Conservation (phyloP, 805 yeast genomes). For the Osmozyma mogii region DNA sequence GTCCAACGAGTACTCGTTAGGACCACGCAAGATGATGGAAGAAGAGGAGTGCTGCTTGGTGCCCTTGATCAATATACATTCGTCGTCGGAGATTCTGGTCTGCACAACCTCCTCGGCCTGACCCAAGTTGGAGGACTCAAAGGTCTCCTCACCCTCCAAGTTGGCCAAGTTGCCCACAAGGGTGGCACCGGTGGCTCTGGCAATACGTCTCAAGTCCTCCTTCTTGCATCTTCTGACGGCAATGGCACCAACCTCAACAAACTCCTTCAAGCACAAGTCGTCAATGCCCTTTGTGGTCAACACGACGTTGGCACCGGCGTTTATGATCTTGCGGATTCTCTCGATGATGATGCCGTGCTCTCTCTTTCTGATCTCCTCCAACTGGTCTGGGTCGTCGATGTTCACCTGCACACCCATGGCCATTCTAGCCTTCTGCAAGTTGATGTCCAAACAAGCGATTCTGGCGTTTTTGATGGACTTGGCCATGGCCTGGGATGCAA, state of each 20-base stretch:
- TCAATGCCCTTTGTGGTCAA: conserved; percentile 93
- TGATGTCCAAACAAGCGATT: conserved; percentile 84
- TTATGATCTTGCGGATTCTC: conserved; percentile 70
- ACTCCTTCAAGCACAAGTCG: conserved; percentile 83
- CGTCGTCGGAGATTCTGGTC: conserved; percentile 90
- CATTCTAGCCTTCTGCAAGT: conserved; percentile 93
- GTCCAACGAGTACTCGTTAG: conserved; percentile 90
- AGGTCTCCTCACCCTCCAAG: conserved; percentile 92
- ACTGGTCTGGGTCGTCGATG: conserved; percentile 94
- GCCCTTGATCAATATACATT: conserved; percentile 86
- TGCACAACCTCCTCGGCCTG: conserved; percentile 86
- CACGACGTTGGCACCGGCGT: conserved; percentile 88
- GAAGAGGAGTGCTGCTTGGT: conserved; percentile 87
- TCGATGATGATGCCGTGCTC: conserved; percentile 83
- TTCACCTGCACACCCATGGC: conserved; percentile 97
- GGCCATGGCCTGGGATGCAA: conserved; percentile 95
- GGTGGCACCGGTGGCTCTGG: conserved; percentile 97
- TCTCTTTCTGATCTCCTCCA: conserved; percentile 84
- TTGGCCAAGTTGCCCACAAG: conserved; percentile 80
- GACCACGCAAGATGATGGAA: conserved; percentile 89
- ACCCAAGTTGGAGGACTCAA: conserved; percentile 79
- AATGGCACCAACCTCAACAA: conserved; percentile 86
- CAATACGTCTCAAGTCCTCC: conserved; percentile 94
- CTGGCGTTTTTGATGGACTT: conserved; percentile 62
- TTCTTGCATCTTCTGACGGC: conserved; percentile 96